Conservation (phyloP, 208 protist species). For the Tritrichomonas musculus region DNA sequence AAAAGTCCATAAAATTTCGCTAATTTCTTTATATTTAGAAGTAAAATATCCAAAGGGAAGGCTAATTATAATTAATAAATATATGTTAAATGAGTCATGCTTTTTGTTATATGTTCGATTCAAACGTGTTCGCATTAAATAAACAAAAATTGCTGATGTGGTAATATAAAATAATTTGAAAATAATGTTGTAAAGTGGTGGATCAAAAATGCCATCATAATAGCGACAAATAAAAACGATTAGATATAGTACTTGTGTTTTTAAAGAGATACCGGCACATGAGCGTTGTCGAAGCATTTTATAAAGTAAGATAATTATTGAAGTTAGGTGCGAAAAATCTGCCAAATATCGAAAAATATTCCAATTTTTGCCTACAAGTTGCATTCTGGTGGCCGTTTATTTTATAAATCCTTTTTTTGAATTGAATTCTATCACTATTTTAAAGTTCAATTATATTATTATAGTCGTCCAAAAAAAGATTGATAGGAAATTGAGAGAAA, state of each 20-base stretch:
- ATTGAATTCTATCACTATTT: no score
- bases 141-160: not conserved
- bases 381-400: not conserved
- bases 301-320: not conserved
- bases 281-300: not conserved
- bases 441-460: no score
- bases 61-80: not conserved
- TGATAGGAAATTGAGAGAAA: no score
- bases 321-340: not conserved
- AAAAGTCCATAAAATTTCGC: not conserved
- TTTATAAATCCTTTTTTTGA: no score
- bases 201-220: not conserved
- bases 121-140: not conserved
- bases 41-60: not conserved
- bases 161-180: slow-evolving; percentile 32
- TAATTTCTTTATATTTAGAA: not conserved
- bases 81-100: not conserved
- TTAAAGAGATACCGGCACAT: not conserved
- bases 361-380: not conserved
- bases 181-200: not conserved
- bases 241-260: not conserved
- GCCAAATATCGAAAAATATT: not conserved
- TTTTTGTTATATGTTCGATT: not conserved
- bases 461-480: no score
- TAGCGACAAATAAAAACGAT: not conserved